Evolutionary conservation across 1,284 basidiomycete species (phyloP).

Genomic region (Mycosarcoma maydis): DNA sequence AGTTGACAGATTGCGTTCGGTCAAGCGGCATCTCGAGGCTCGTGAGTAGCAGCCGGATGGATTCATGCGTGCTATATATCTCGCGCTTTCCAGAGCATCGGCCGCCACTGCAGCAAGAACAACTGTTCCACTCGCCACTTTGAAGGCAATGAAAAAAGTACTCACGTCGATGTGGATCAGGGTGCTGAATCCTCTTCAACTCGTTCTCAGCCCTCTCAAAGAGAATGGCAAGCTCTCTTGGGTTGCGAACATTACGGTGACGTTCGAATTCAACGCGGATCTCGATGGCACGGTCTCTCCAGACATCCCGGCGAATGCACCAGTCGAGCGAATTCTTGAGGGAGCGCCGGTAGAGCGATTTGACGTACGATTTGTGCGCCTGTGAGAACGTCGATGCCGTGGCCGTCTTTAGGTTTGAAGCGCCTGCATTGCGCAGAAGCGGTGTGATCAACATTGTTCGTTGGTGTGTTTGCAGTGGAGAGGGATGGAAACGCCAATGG

Average conservation of each 20-base stretch:
- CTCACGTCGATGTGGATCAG: constrained; percentile 90
- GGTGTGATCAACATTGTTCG: constrained; percentile 30
- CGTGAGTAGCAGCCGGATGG: too few relatives aligned
- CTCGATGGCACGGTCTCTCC: constrained; percentile 82
- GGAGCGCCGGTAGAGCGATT: constrained; percentile 87
- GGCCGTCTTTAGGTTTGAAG: constrained; percentile 10
- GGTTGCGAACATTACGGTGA: constrained; percentile 89
- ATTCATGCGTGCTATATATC: too few relatives aligned
- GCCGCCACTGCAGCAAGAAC: too few relatives aligned
- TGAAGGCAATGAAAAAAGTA: constrained; percentile 34
- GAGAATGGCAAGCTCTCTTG: constrained; percentile 81
- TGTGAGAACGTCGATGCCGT: constrained; percentile 72
- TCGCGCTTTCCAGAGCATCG: background rate
- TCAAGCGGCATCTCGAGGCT: too few relatives aligned
- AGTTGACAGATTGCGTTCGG: too few relatives aligned
- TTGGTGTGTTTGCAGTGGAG: background rate
- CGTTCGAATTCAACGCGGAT: constrained; percentile 90
- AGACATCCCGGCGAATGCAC: constrained; percentile 83
- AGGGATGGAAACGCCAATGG: background rate
- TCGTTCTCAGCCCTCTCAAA: constrained; percentile 83
- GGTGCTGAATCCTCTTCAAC: constrained; percentile 77
- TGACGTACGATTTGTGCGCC: constrained; percentile 85
- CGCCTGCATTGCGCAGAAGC: constrained; percentile 27
- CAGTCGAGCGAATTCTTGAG: constrained; percentile 88
- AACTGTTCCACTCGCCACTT: too few relatives aligned